Evolutionary conservation across 192 early-diverging fungal species (phyloP).

Genomic region (Coemansia sp.): DNA sequence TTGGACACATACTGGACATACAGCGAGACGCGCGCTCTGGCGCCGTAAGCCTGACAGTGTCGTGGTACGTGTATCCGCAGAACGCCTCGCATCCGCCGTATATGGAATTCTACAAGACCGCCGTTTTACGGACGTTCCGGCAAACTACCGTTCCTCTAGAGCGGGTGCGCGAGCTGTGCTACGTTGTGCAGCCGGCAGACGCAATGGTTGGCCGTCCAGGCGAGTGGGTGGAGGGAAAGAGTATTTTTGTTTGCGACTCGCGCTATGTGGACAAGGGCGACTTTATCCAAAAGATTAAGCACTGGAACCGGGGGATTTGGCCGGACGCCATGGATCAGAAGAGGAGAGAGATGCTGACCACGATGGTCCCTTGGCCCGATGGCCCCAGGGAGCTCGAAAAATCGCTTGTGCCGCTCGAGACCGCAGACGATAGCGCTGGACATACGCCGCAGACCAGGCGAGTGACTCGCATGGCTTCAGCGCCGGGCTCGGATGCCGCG

Average conservation of each 20-base stretch:
- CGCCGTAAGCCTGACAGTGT: constrained; percentile 6
- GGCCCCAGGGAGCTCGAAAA: constrained; percentile 35
- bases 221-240: constrained; percentile 30
- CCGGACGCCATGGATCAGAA: constrained; percentile 28
- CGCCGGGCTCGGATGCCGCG: constrained; percentile 12
- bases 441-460: constrained; percentile 35
- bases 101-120: constrained; percentile 42
- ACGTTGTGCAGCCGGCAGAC: constrained; percentile 35
- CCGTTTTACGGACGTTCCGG: constrained; percentile 34
- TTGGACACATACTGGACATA: constrained; percentile 38
- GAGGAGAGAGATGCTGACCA: constrained; percentile 28
- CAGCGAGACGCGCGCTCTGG: constrained; percentile 10
- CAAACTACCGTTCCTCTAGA: constrained; percentile 27
- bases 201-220: constrained; percentile 30
- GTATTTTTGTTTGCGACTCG: constrained; percentile 43
- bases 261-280: constrained; percentile 43
- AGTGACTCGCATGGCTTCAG: constrained; percentile 18
- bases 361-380: constrained; percentile 23
- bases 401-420: constrained; percentile 11
- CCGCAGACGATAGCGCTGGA: constrained; percentile 5
- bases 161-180: constrained; percentile 19
- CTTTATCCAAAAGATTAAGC: constrained; percentile 48
- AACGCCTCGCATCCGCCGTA: constrained; percentile 32
- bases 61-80: constrained; percentile 42
- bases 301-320: constrained; percentile 26